Conservation (phyloP, 1,139 yeast species). For the Sugiyamaella japonica region DNA sequence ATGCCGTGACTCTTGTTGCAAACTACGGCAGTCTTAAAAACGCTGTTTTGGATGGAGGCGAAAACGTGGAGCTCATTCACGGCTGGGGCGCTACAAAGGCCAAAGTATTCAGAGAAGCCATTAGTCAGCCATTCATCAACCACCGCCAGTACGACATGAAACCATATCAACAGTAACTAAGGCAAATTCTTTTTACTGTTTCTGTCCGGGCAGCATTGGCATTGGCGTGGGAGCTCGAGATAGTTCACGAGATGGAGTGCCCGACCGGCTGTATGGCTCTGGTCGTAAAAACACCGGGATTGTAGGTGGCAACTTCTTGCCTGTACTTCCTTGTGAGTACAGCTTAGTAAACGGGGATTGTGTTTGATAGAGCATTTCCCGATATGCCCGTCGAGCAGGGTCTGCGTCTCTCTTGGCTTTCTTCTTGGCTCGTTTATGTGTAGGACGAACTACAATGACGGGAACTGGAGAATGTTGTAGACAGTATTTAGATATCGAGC, state of each 20-base stretch:
- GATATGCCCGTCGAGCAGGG: constrained; percentile 31
- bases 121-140: constrained; percentile 55
- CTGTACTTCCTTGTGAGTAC: constrained; percentile 27
- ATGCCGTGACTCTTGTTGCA: constrained; percentile 55
- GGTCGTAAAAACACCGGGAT: constrained; percentile 22
- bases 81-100: constrained; percentile 62
- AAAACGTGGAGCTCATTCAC: constrained; percentile 41
- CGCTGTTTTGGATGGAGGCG: constrained; percentile 47
- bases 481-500: constrained; percentile 57
- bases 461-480: constrained; percentile 68
- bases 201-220: too few species aligned
- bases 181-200: too few species aligned
- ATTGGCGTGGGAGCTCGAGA: constrained; percentile 12
- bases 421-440: constrained; percentile 43
- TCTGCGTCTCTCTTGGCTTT: constrained; percentile 40
- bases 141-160: constrained; percentile 37
- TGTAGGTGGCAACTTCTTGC: constrained; percentile 21
- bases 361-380: constrained; percentile 23
- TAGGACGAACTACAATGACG: constrained; percentile 64
- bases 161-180: background rate
- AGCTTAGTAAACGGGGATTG: constrained; percentile 18
- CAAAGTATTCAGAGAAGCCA: constrained; percentile 46
- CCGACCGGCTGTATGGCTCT: constrained; percentile 1
- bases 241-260: constrained; percentile 8
- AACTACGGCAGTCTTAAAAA: constrained; percentile 54